phyloP scores from a whole-genome alignment of 2,329 filamentous ascomycete genomes.

The Verticillium zaregamsianum region DNA sequence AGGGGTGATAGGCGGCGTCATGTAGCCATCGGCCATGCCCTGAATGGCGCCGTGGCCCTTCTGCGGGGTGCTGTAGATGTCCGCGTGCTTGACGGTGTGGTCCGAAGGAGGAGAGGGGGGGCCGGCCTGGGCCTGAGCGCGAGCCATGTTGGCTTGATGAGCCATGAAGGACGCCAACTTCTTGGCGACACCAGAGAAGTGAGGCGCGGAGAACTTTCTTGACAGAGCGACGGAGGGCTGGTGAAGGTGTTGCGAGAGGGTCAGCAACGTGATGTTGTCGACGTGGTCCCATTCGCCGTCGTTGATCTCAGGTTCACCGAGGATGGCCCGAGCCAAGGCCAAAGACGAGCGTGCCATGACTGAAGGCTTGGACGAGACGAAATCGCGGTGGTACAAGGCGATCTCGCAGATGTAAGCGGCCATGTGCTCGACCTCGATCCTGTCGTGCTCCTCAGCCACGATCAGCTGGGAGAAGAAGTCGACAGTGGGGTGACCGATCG shows the following conservation, averaged over 20 bases:
- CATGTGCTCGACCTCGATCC: constrained; percentile 91
- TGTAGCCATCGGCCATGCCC: constrained; percentile 66
- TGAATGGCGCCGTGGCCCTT: constrained; percentile 64
- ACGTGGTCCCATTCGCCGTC: constrained; percentile 73
- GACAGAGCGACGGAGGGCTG: constrained; percentile 54
- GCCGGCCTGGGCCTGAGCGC: constrained; percentile 34
- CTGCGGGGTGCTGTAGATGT: constrained; percentile 73
- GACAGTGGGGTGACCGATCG: constrained; percentile 91
- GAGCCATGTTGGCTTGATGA: constrained; percentile 53
- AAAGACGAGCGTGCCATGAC: constrained; percentile 86
- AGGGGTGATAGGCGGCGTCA: constrained; percentile 82
- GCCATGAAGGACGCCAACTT: constrained; percentile 56
- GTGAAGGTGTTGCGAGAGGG: constrained; percentile 55
- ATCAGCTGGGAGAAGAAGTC: constrained; percentile 91
- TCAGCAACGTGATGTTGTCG: constrained; percentile 62
- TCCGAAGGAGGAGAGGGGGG: constrained; percentile 60
- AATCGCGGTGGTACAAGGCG: constrained; percentile 92
- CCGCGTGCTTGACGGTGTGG: constrained; percentile 45
- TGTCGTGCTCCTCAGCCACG: constrained; percentile 71
- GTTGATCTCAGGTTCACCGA: constrained; percentile 72
- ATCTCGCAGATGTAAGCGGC: constrained; percentile 92
- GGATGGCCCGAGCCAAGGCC: constrained; percentile 79
- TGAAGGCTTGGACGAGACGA: constrained; percentile 87
- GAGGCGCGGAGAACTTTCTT: constrained; percentile 54
- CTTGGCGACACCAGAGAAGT: constrained; percentile 49